A percentile compares a stretch with the other conserved stretches of the same genome.
Conservation (phyloP, 208 protist species). For the Crithidia brevicula region DNA sequence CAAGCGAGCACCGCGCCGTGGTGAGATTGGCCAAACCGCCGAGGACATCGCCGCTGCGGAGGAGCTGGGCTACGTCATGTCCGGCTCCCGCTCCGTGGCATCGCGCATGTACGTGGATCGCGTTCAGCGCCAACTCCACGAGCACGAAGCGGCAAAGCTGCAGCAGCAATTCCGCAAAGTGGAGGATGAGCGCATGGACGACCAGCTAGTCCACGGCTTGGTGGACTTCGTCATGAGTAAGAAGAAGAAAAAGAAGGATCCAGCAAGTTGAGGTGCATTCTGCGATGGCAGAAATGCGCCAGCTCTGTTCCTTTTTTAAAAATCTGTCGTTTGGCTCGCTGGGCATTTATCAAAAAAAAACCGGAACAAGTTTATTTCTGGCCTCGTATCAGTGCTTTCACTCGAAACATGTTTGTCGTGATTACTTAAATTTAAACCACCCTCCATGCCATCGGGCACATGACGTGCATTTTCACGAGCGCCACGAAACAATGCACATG, state of each 20-base stretch:
- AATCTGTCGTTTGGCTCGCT: too few relatives aligned
- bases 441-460: too few relatives aligned
- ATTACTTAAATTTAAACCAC: too few relatives aligned
- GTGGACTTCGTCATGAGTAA: constrained; percentile 49
- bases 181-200: constrained; percentile 84
- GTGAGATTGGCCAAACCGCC: constrained; percentile 84
- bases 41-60: constrained; percentile 82
- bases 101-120: constrained; percentile 85
- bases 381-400: too few relatives aligned
- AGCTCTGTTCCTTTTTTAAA: too few relatives aligned
- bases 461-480: too few relatives aligned
- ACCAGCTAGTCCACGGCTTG: constrained; percentile 62
- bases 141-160: constrained; percentile 87
- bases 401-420: too few relatives aligned
- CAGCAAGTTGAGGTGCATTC: not conserved
- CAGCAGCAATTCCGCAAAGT: constrained; percentile 89
- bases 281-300: too few relatives aligned
- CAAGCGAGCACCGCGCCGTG: constrained; percentile 85
- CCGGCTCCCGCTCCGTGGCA: constrained; percentile 83
- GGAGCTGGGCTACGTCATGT: constrained; percentile 92
- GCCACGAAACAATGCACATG: too few relatives aligned
- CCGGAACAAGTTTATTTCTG: too few relatives aligned
- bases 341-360: too few relatives aligned
- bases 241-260: constrained; percentile 11
- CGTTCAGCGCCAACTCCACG: constrained; percentile 90